Evolutionary conservation across 2,329 filamentous ascomycete species (phyloP), one percentile per base, ranked within the genome.

Genomic region (Teratosphaeria viscida): DNA sequence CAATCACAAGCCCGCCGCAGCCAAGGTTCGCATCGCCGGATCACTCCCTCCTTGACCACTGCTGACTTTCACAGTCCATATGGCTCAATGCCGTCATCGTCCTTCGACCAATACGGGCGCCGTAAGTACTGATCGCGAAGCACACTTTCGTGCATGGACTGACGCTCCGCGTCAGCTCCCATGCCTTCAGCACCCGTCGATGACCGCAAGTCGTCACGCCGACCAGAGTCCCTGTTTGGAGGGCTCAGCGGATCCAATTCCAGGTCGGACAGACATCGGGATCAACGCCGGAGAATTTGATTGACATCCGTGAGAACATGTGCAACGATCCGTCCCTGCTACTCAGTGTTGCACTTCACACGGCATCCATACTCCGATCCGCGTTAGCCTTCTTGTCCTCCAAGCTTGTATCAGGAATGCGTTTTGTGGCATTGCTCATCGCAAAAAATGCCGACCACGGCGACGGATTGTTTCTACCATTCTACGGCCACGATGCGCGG

Each of bases 31-130:
- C 66, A 61, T 58, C 32, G 35, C 56, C 59, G 56, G 56, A 60
- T 59, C 57, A 49, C 5, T 58, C 54, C 39, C 26, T 12, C 32
- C 23, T 52, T 6, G 59, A 54, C 53, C 58, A 56, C 49, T 57
- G 66, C 68, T 71, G 61, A 72, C 65, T 60, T 52, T n/a, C 61
- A 53, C 61, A 70, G 68, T 66, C 60, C 60, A 27, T 70, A 70
- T 57, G 63, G 65, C 59, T 58, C 63, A 23, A 65, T 65, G 57
- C 64, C 65, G 16, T 55, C 27, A 37, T 32, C 66, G 47, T 64
- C 66, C 58, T 68, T 68, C 59, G 69, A 71, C 56, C 64, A 66
- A 59, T 70, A 70, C 57, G 63, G 64, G 60, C 66, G 70, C 63
- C 68, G 70, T 72, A 70, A 72, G 70, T 72, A 68, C 61, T 59